These are phyloP conservation scores for Trichoderma sp. DNA, from an alignment of 2,329 filamentous ascomycete species.

Conservation along the genomic window DNA sequence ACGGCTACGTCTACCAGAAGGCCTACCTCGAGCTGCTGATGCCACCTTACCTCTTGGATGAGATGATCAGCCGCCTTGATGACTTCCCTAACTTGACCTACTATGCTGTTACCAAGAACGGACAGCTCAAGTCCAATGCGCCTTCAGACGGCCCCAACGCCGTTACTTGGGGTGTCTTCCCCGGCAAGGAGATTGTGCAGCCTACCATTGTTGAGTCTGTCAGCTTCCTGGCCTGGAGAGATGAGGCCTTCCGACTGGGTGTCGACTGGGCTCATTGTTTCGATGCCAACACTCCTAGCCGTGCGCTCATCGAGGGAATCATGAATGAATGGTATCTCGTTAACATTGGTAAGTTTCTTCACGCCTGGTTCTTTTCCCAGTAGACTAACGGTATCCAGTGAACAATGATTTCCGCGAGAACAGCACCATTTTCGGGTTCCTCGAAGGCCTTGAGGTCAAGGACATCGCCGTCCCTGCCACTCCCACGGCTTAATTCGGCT, in stretches of 20 bases:
- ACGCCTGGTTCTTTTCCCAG: not conserved
- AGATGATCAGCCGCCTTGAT: slow-evolving; percentile 75
- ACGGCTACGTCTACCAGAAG: slow-evolving; percentile 98
- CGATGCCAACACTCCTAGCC: slow-evolving; percentile 69
- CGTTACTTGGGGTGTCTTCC: slow-evolving; percentile 99
- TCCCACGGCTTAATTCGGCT: not conserved
- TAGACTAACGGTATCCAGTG: slow-evolving; percentile 50
- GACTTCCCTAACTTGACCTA: slow-evolving; percentile 81
- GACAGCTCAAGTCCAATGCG: slow-evolving; percentile 80
- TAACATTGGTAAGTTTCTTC: slow-evolving; percentile 70
- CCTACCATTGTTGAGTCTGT: slow-evolving; percentile 98
- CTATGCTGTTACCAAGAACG: slow-evolving; percentile 84
- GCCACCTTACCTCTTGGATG: slow-evolving; percentile 72
- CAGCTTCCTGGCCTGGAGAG: slow-evolving; percentile 97
- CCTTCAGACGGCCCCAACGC: slow-evolving; percentile 87
- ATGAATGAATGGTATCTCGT: slow-evolving; percentile 92
- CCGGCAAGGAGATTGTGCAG: slow-evolving; percentile 98
- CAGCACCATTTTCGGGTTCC: slow-evolving; percentile 78
- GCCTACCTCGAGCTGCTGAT: slow-evolving; percentile 92
- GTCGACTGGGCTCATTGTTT: slow-evolving; percentile 94
- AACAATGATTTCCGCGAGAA: slow-evolving; percentile 96
- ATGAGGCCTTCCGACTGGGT: slow-evolving; percentile 91
- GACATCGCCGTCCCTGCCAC: slow-evolving; percentile 42
- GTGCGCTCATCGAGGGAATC: slow-evolving; percentile 73
- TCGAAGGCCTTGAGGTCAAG: slow-evolving; percentile 71